A percentile compares a stretch with the other conserved stretches of the same genome.
phyloP scores from a whole-genome alignment of 352 stramenopile species.

The Phytopythium cucurbitacearum region DNA sequence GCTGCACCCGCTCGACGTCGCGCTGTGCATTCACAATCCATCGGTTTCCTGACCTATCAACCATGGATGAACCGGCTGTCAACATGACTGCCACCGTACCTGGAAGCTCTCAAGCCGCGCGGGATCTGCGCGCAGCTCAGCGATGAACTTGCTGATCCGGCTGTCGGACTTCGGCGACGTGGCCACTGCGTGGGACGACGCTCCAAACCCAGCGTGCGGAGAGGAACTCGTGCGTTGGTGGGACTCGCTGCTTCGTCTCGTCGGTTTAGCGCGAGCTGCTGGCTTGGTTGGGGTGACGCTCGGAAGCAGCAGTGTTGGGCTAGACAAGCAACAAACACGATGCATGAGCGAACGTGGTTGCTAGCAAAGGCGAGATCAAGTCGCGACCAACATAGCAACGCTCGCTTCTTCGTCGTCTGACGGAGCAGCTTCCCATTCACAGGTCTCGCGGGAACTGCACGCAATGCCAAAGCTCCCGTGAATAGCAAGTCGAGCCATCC shows the following conservation, averaged over 20 bases:
- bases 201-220: too few species aligned
- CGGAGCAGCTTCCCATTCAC: slow-evolving; percentile 40
- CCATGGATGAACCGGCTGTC: too few species aligned
- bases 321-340: background rate
- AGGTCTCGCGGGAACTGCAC: background rate
- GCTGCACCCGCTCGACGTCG: slow-evolving; percentile 34
- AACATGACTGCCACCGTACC: slow-evolving; percentile 9
- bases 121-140: slow-evolving; percentile 55
- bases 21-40: slow-evolving; percentile 14
- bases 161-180: slow-evolving; percentile 14
- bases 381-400: background rate
- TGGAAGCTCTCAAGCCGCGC: slow-evolving; percentile 50
- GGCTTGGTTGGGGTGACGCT: background rate
- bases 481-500: background rate
- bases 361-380: background rate
- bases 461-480: background rate
- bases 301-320: background rate
- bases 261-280: background rate
- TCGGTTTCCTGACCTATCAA: too few species aligned
- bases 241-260: background rate
- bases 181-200: too few species aligned
- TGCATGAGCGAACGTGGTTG: background rate
- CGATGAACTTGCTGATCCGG: slow-evolving; percentile 47
- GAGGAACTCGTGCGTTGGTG: too few species aligned
- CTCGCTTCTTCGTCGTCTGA: slow-evolving; percentile 13